Conservation (phyloP, 352 stramenopile species). For the Detonula confervacea region DNA sequence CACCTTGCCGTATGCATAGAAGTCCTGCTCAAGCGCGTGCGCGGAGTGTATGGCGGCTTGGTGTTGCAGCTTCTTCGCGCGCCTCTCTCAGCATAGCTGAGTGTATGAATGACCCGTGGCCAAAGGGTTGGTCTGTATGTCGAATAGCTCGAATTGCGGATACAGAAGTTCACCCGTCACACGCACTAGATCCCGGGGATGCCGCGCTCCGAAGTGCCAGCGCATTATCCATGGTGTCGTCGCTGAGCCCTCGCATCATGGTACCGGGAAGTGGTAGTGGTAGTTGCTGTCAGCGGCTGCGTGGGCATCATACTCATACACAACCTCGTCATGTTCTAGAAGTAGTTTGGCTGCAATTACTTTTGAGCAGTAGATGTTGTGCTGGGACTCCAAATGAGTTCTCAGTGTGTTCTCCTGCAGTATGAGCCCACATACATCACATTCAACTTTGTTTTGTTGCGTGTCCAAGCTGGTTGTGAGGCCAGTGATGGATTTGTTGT, state of each 20-base stretch:
- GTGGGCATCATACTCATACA: too few species aligned
- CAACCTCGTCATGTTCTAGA: too few species aligned
- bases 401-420: too few species aligned
- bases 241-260: background rate
- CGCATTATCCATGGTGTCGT: background rate
- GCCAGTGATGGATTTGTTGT: too few species aligned
- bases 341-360: too few species aligned
- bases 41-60: background rate
- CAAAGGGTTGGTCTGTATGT: background rate
- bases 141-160: background rate
- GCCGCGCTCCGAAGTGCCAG: background rate
- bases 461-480: too few species aligned
- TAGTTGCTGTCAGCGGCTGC: too few species aligned
- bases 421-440: too few species aligned
- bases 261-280: slow-evolving; percentile 5
- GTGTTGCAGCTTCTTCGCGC: background rate
- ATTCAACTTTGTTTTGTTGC: too few species aligned
- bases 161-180: background rate
- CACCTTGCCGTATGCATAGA: background rate
- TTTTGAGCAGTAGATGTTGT: too few species aligned
- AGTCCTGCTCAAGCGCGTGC: background rate
- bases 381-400: too few species aligned
- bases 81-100: background rate
- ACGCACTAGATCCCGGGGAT: background rate
- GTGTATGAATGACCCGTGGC: background rate